phyloP scores from a whole-genome alignment of 1,284 basidiomycete genomes.

The Moesziomyces globuligerus region DNA sequence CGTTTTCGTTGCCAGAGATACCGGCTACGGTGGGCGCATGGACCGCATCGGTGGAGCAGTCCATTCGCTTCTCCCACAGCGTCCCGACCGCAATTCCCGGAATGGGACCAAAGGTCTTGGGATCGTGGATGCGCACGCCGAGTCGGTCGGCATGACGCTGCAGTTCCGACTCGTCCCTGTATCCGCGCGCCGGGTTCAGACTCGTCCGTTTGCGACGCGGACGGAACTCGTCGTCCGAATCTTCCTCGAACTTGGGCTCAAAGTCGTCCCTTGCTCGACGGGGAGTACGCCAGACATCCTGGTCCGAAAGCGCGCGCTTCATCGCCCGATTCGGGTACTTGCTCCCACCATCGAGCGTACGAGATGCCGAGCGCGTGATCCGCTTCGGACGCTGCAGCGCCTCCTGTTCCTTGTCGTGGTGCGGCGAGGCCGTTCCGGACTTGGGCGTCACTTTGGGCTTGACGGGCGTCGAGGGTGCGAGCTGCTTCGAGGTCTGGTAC shows the following conservation, averaged over 20 bases:
- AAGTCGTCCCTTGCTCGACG: too few relatives aligned
- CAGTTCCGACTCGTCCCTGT: background rate
- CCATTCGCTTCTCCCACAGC: constrained; percentile 46
- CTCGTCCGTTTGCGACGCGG: background rate
- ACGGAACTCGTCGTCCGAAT: constrained; percentile 5
- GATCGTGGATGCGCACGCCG: constrained; percentile 38
- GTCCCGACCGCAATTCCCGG: constrained; percentile 65
- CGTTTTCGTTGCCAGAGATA: constrained; percentile 74
- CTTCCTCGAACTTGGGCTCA: background rate
- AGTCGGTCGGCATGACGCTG: constrained; percentile 32
- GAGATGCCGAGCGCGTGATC: constrained; percentile 22
- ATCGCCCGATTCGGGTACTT: background rate
- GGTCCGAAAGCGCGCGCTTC: constrained; percentile 20
- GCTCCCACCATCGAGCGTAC: background rate
- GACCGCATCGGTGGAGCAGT: constrained; percentile 42
- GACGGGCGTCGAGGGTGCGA: constrained; percentile 2
- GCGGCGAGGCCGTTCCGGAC: background rate
- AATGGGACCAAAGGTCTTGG: constrained; percentile 63
- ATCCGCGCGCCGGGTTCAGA: constrained; percentile 11
- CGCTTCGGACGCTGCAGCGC: constrained; percentile 1
- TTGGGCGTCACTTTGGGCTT: constrained; percentile 3
- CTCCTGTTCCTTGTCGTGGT: background rate
- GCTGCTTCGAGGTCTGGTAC: constrained; percentile 8
- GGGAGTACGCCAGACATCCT: too few relatives aligned
- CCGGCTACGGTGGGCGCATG: constrained; percentile 78